Evolutionary conservation across 768 basidiomycete genomes (phyloP).

Genomic region (Trametes cingulata): DNA sequence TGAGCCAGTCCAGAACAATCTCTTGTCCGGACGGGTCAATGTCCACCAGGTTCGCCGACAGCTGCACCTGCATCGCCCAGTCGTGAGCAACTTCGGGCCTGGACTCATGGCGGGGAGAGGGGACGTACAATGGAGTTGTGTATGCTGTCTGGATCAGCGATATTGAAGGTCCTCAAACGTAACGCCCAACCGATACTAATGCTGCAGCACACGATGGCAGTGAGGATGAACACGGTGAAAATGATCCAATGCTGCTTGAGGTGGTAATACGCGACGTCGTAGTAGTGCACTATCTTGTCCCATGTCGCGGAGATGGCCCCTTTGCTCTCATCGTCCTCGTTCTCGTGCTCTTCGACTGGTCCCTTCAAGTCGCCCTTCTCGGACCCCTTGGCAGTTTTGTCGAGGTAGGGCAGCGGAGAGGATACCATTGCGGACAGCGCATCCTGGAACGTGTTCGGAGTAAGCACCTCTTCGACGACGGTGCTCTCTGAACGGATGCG

Average conservation of each 20-base stretch:
- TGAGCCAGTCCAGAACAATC: constrained; percentile 19
- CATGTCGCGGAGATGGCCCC: not conserved
- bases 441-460: constrained; percentile 1
- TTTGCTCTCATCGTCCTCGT: not conserved
- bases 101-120: no score
- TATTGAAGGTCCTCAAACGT: constrained; percentile 17
- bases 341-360: not conserved
- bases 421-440: not conserved
- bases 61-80: constrained; percentile 7
- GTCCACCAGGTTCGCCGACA: constrained; percentile 16
- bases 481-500: not conserved
- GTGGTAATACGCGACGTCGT: constrained; percentile 1
- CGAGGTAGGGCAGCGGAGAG: not conserved
- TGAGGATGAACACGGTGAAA: constrained; percentile 7
- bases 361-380: not conserved
- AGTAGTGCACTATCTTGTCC: not conserved
- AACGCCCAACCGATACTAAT: constrained; percentile 19
- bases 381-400: not conserved
- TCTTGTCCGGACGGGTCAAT: constrained; percentile 12
- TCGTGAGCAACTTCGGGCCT: no score
- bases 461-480: not conserved
- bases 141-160: constrained; percentile 9
- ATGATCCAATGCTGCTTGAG: constrained; percentile 10
- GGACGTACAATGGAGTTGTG: constrained; percentile 2
- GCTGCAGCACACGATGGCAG: constrained; percentile 3